Conservation (phyloP, 192 early-diverging fungal species). For the Dispira parvispora region DNA sequence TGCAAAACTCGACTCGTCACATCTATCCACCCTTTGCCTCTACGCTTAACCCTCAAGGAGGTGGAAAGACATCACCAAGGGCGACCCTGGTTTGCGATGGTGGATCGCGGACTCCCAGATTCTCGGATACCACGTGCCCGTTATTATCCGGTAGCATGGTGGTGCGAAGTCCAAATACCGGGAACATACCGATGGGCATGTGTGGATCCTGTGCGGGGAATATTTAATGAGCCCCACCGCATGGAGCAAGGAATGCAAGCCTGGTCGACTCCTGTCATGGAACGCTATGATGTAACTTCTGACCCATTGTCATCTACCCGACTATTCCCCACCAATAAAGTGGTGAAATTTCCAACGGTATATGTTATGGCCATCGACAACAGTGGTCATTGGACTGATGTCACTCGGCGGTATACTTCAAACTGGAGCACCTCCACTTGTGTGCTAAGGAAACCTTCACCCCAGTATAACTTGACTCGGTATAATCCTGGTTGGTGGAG, state of each 20-base stretch:
- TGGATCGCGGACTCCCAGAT: neutral
- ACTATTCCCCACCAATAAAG: neutral
- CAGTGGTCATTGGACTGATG: conserved; percentile 35
- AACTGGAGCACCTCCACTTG: conserved; percentile 33
- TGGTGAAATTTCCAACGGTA: conserved; percentile 17
- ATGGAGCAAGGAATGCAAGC: conserved; percentile 27
- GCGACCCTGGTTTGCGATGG: neutral
- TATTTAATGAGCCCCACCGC: conserved; percentile 28
- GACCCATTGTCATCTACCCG: neutral
- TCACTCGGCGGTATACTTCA: conserved; percentile 46
- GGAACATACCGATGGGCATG: conserved; percentile 16
- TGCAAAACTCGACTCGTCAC: conserved; percentile 21
- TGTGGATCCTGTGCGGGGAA: conserved; percentile 36
- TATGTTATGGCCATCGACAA: conserved; percentile 49
- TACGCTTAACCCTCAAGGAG: conserved; percentile 20
- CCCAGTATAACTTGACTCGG: conserved; percentile 16
- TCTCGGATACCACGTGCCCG: conserved; percentile 6
- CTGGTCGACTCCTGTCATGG: conserved; percentile 19
- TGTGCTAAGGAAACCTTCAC: conserved; percentile 25
- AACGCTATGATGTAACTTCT: conserved; percentile 7
- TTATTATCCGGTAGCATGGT: conserved; percentile 22
- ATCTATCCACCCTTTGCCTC: conserved; percentile 17
- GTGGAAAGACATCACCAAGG: conserved; percentile 14
- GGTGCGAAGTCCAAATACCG: conserved; percentile 19
- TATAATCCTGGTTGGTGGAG: conserved; percentile 21